phyloP scores from a whole-genome alignment of 192 early-diverging fungal genomes.

The Umbelopsis sp. region DNA sequence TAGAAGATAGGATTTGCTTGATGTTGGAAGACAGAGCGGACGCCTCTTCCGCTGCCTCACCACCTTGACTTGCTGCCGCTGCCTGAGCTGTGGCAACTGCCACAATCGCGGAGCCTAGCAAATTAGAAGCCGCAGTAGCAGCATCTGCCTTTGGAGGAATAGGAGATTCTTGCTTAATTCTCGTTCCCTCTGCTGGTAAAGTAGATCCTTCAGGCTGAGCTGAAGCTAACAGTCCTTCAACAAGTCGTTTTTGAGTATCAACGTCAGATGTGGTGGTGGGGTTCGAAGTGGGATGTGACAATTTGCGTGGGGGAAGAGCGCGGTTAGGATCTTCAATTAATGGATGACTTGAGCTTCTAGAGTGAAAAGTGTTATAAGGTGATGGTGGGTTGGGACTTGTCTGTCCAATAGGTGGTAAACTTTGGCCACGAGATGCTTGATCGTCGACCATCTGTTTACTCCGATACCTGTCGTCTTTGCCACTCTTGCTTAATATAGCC shows the following conservation, averaged over 20 bases:
- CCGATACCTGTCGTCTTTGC: slow-evolving; percentile 10
- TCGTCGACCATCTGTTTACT: slow-evolving; percentile 11
- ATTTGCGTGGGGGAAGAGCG: neutral
- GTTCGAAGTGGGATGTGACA: neutral
- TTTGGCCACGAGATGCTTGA: slow-evolving; percentile 16
- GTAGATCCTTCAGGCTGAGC: neutral
- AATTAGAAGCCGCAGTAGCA: neutral
- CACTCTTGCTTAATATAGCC: slow-evolving; percentile 16
- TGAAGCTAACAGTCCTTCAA: neutral
- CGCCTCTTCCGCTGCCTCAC: neutral
- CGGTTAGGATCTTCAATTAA: slow-evolving; percentile 15
- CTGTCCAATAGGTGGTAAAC: slow-evolving; percentile 15
- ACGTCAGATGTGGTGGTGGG: neutral
- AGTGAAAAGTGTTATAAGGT: slow-evolving; percentile 3
- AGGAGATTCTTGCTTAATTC: neutral
- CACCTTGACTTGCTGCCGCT: neutral
- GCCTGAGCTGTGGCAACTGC: neutral
- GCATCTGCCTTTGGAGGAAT: neutral
- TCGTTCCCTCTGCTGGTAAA: neutral
- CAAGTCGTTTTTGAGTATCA: neutral
- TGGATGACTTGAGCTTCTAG: slow-evolving; percentile 8
- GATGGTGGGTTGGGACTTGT: slow-evolving; percentile 18
- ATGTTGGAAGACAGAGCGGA: neutral
- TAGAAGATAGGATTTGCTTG: neutral
- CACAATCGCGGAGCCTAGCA: neutral